Evolutionary conservation across 2,329 filamentous ascomycete genomes (phyloP).

Genomic region (Fusarium oxysporum): DNA sequence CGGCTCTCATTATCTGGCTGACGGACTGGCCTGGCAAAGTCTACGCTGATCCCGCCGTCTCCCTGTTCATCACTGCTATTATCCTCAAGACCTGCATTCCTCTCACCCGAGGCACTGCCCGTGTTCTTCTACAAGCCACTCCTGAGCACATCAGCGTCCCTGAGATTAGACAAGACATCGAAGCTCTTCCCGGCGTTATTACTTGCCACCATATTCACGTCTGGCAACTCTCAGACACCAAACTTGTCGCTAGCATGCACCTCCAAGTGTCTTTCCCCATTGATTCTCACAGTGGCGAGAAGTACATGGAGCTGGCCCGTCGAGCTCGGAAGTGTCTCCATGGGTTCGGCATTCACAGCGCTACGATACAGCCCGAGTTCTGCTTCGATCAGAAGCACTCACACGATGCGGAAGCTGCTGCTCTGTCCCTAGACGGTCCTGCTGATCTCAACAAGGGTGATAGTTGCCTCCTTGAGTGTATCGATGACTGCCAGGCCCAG

Average conservation of each 20-base stretch:
- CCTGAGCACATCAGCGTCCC: conserved; percentile 88
- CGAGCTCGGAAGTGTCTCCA: conserved; percentile 90
- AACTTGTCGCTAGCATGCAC: conserved; percentile 92
- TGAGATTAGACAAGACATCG: conserved; percentile 92
- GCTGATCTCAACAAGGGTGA: conserved; percentile 46
- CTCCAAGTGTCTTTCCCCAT: conserved; percentile 93
- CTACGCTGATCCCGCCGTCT: conserved; percentile 93
- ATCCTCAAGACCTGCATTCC: conserved; percentile 81
- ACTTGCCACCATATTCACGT: conserved; percentile 97
- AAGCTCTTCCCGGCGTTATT: conserved; percentile 83
- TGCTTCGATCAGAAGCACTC: conserved; percentile 64
- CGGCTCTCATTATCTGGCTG: conserved; percentile 91
- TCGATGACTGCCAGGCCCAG: conserved; percentile 53
- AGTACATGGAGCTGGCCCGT: conserved; percentile 91
- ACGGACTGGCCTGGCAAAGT: conserved; percentile 83
- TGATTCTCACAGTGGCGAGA: conserved; percentile 78
- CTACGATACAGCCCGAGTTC: conserved; percentile 96
- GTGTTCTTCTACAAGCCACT: conserved; percentile 93
- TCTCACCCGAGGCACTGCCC: conserved; percentile 81
- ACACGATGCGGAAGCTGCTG: conserved; percentile 52
- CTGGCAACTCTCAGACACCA: conserved; percentile 96
- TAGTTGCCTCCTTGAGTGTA: conserved; percentile 62
- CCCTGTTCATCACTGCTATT: conserved; percentile 89
- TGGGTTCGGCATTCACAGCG: conserved; percentile 94
- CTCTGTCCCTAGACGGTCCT: conserved; percentile 52